Evolutionary conservation across 1,284 basidiomycete species (phyloP).

Genomic region (Mycosarcoma maydis): DNA sequence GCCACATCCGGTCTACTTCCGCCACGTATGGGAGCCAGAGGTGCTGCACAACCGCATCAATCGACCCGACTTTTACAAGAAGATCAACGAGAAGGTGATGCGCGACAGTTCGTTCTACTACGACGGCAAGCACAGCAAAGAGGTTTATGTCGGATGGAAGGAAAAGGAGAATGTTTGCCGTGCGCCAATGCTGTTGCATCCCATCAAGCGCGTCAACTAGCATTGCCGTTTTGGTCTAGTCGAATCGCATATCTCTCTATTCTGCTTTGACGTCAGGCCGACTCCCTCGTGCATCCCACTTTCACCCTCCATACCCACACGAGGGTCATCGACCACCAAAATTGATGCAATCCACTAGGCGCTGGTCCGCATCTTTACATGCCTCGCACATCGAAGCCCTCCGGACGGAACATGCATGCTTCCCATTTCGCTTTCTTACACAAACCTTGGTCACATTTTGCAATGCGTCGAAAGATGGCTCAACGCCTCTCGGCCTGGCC

Average conservation of each 20-base stretch:
- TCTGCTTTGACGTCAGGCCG: background rate
- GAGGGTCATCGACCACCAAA: constrained; percentile 3
- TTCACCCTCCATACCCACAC: constrained; percentile 28
- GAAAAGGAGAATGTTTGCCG: constrained; percentile 63
- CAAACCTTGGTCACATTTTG: background rate
- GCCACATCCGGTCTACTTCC: constrained; percentile 67
- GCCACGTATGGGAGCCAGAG: constrained; percentile 64
- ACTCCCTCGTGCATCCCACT: background rate
- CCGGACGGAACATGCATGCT: constrained; percentile 16
- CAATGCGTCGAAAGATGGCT: background rate
- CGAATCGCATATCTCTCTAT: too few relatives aligned
- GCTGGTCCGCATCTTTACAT: constrained; percentile 11
- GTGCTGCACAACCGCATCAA: constrained; percentile 64
- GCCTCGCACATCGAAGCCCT: constrained; percentile 1
- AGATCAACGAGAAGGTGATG: constrained; percentile 66
- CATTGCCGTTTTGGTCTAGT: background rate
- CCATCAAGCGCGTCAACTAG: constrained; percentile 63
- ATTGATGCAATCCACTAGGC: too few relatives aligned
- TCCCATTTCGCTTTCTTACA: constrained; percentile 9
- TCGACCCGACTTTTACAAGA: constrained; percentile 65
- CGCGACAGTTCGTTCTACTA: constrained; percentile 66
- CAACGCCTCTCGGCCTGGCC: background rate
- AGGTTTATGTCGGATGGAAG: constrained; percentile 66
- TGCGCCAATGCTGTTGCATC: constrained; percentile 64
- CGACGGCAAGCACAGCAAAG: constrained; percentile 62